A percentile compares a stretch with the other conserved stretches of the same genome.
Evolutionary conservation across 148 eudicot genomes (phyloP).

Genomic region (Chenopodium berlandieri): DNA sequence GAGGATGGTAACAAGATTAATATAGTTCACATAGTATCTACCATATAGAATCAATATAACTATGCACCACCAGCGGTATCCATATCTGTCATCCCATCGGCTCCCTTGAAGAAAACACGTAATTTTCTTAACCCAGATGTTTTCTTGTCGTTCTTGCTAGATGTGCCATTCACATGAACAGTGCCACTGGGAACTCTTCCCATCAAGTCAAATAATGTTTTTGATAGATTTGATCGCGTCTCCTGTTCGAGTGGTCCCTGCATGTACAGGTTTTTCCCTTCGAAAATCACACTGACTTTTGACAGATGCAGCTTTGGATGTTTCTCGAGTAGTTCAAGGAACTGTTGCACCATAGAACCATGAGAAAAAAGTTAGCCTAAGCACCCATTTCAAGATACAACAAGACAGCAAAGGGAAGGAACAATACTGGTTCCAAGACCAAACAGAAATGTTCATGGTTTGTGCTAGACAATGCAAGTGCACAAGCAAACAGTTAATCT

Average conservation of each 20-base stretch:
- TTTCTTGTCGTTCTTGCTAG: constrained; percentile 55
- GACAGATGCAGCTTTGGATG: constrained; percentile 68
- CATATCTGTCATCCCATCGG: constrained; percentile 63
- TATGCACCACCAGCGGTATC: constrained; percentile 83
- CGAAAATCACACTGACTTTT: constrained; percentile 67
- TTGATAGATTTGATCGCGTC: constrained; percentile 72
- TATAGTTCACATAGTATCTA: not conserved
- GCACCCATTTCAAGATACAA: not conserved
- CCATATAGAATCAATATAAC: not conserved
- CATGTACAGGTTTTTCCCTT: constrained; percentile 87
- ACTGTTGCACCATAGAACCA: constrained; percentile 47
- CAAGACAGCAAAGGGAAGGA: not conserved
- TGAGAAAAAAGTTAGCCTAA: constrained; percentile 4
- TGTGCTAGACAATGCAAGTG: not conserved
- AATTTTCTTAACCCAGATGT: constrained; percentile 61
- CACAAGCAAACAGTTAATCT: not conserved
- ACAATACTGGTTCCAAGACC: not conserved
- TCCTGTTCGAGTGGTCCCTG: constrained; percentile 97
- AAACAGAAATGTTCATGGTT: not conserved
- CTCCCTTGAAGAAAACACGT: constrained; percentile 70
- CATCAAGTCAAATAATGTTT: constrained; percentile 77
- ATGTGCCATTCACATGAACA: constrained; percentile 64
- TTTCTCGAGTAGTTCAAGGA: constrained; percentile 70
- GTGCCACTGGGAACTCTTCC: constrained; percentile 49
- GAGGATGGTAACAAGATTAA: not conserved